Conservation (phyloP, 2,329 filamentous ascomycete species). For the Davidsoniella neocaledoniae region DNA sequence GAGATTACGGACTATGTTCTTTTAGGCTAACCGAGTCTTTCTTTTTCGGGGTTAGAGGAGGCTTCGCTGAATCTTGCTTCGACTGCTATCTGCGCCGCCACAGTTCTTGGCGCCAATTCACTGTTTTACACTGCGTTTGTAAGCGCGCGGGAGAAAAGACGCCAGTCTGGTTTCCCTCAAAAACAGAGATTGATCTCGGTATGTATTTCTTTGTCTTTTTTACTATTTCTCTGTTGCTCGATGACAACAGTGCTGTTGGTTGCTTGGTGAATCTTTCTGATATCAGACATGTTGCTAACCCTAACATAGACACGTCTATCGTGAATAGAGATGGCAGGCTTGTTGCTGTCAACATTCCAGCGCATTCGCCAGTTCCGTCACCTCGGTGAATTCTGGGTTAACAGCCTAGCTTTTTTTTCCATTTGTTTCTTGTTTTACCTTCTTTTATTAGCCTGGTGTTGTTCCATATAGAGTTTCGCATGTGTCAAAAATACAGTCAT, state of each 20-base stretch:
- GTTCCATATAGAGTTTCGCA: neutral
- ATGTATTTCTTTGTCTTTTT: neutral
- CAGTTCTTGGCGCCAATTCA: constrained; percentile 9
- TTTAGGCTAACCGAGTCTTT: neutral
- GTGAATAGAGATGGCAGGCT: constrained; percentile 7
- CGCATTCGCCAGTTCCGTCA: neutral
- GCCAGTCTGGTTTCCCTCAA: constrained; percentile 11
- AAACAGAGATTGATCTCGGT: constrained; percentile 11
- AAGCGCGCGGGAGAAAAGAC: constrained; percentile 5
- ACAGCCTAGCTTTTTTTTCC: neutral
- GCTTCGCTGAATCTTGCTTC: constrained; percentile 9
- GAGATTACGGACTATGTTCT: no score
- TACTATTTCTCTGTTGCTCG: no score
- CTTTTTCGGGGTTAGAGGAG: neutral
- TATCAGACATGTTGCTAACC: neutral
- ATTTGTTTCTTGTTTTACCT: neutral
- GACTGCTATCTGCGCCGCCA: constrained; percentile 10
- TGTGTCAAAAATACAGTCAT: neutral
- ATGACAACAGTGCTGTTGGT: no score
- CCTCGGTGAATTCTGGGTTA: neutral
- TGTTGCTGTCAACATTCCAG: constrained; percentile 4
- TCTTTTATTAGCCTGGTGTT: neutral
- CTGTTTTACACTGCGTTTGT: constrained; percentile 11
- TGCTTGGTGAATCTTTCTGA: no score
- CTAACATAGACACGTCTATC: constrained; percentile 3